These are phyloP conservation scores for Chamaenerion angustifolium DNA, from an alignment of 345 rosid species.

Conservation along the genomic window DNA sequence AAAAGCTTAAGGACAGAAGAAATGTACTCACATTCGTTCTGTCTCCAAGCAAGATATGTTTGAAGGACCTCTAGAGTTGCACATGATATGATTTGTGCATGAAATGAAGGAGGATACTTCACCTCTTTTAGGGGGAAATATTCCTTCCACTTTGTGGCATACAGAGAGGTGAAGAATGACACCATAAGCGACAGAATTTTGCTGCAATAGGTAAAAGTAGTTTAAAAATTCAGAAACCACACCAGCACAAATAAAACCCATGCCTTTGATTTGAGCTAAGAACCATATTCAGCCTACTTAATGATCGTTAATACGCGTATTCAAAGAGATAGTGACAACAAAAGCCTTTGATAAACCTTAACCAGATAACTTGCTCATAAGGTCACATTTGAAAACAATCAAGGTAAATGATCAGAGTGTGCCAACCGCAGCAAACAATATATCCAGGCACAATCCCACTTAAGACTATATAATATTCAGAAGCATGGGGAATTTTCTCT, in stretches of 20 bases:
- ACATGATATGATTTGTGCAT: conserved; percentile 40
- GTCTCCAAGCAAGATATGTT: conserved; percentile 81
- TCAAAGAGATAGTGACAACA: no score
- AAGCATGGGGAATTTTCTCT: no score
- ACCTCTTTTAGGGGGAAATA: conserved; percentile 46
- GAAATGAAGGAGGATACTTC: conserved; percentile 54
- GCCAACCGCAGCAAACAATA: no score
- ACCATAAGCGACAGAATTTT: conserved; percentile 58
- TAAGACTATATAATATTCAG: no score
- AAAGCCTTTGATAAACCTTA: no score
- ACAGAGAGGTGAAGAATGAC: conserved; percentile 59
- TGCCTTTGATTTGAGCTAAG: not conserved
- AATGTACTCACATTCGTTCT: conserved; percentile 50
- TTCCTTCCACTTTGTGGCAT: conserved; percentile 57
- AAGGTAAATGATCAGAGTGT: no score
- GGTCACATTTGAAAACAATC: no score
- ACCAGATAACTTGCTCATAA: no score
- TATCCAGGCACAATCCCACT: no score
- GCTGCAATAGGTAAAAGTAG: conserved; percentile 28
- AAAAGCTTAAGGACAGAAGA: not conserved
- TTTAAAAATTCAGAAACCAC: conserved; percentile 1
- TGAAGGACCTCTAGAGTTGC: conserved; percentile 73
- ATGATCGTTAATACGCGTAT: no score
- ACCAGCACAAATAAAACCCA: not conserved
- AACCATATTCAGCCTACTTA: no score